These are phyloP conservation scores for Rhododendron simsii DNA, from an alignment of 148 eudicot species.

Conservation along the genomic window DNA sequence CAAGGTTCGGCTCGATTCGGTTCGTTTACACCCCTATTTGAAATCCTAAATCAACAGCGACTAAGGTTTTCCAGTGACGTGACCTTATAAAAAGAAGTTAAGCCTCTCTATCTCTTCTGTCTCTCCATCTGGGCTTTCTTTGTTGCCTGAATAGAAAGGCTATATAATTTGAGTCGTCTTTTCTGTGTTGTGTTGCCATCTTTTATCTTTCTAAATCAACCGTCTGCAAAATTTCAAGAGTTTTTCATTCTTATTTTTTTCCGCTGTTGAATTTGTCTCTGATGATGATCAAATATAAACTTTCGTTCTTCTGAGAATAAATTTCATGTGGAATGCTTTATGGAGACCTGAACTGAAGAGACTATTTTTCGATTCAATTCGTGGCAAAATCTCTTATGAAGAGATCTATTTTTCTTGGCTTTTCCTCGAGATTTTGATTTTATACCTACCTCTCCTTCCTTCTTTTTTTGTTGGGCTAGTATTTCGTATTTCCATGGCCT, in stretches of 20 bases:
- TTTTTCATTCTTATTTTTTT: neutral
- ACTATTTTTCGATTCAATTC: neutral
- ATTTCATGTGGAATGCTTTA: constrained; percentile 7
- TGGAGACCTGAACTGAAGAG: constrained; percentile 22
- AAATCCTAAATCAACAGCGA: neutral
- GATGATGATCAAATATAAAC: constrained; percentile 7
- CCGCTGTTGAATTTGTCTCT: neutral
- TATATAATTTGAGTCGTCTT: neutral
- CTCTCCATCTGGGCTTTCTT: too few species aligned
- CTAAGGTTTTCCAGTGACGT: neutral
- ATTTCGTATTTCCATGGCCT: neutral
- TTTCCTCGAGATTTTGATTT: neutral
- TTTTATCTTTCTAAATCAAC: neutral
- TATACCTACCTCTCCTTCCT: neutral
- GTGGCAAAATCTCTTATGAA: neutral
- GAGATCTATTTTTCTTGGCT: neutral
- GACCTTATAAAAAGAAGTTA: neutral
- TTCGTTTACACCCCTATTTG: too few species aligned
- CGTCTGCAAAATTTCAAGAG: neutral
- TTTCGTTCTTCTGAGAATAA: constrained; percentile 14
- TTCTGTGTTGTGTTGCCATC: neutral
- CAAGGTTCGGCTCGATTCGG: too few species aligned
- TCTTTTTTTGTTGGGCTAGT: neutral
- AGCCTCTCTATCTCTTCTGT: neutral
- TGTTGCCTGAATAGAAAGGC: neutral